Evolutionary conservation across 305 asterid genomes (phyloP).

Genomic region (Coffea humblotiana): DNA sequence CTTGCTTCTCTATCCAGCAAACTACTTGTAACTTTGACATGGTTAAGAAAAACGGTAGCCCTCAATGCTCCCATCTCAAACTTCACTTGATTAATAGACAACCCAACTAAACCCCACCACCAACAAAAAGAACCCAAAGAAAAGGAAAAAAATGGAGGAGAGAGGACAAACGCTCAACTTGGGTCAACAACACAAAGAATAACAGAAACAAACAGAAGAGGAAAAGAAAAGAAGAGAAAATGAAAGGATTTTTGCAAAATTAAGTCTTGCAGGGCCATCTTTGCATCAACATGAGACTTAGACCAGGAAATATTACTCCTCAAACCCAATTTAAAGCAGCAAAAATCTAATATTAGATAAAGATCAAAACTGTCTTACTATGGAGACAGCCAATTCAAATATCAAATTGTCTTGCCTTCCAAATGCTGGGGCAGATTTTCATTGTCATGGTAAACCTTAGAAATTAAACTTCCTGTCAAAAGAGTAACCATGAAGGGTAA

Average conservation of each 20-base stretch:
- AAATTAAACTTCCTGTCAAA: background rate
- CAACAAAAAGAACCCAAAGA: background rate
- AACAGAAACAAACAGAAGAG: too few species aligned
- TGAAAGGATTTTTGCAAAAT: too few species aligned
- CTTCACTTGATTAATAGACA: background rate
- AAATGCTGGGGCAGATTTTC: background rate
- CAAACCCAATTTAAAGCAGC: too few species aligned
- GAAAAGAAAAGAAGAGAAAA: too few species aligned
- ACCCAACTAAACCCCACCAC: background rate
- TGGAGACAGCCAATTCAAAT: background rate
- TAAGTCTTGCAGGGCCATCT: background rate
- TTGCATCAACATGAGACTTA: background rate
- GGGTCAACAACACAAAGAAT: background rate
- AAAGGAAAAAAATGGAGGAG: background rate
- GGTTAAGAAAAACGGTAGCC: background rate
- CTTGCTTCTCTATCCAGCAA: too few species aligned
- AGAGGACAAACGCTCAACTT: background rate
- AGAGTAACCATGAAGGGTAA: constrained; percentile 19
- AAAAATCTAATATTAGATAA: background rate
- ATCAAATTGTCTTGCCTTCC: background rate
- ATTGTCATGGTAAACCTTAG: background rate
- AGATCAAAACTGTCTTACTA: background rate
- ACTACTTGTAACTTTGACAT: too few species aligned
- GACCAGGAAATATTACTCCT: background rate
- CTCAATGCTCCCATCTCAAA: background rate